Percentiles rank a stretch among this genome's conserved stretches.
Conservation (phyloP, 164 flowering plant genomes). For the Piper betle region DNA sequence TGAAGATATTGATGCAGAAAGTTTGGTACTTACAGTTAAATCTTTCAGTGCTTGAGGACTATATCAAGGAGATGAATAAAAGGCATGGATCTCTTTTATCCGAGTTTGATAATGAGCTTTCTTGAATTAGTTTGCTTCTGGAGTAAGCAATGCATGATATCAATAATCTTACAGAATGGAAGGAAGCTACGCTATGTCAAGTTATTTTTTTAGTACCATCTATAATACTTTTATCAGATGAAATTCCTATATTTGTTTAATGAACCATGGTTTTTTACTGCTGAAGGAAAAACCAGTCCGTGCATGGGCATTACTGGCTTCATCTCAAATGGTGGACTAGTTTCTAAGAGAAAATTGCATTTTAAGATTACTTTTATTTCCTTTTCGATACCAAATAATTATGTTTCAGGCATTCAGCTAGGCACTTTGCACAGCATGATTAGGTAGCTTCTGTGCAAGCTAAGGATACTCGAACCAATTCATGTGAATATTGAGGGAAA, state of each 20-base stretch:
- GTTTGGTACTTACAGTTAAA: conserved; percentile 54
- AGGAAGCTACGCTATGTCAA: conserved; percentile 34
- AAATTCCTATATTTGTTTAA: not conserved
- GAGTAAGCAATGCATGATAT: conserved; percentile 36
- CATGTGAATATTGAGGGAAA: too few relatives aligned
- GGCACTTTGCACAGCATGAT: too few relatives aligned
- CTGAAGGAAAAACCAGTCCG: conserved; percentile 34
- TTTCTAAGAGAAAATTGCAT: conserved; percentile 34
- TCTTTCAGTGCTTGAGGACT: conserved; percentile 62
- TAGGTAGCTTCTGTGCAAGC: too few relatives aligned
- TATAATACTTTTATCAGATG: not conserved
- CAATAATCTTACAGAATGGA: conserved; percentile 43
- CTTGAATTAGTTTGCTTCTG: conserved; percentile 23
- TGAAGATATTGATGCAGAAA: conserved; percentile 79
- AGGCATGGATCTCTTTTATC: conserved; percentile 39
- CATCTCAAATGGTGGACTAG: conserved; percentile 35
- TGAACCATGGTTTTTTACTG: not conserved
- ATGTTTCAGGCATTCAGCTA: too few relatives aligned
- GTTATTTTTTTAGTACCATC: not conserved
- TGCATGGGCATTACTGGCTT: conserved; percentile 43
- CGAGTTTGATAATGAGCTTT: conserved; percentile 41
- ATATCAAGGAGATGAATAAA: conserved; percentile 44
- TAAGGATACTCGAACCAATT: too few relatives aligned
- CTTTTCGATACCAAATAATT: too few relatives aligned
- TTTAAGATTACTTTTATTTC: conserved; percentile 60